Evolutionary conservation across 768 basidiomycete genomes (phyloP).

Genomic region (Rhizopogon vinicolor): DNA sequence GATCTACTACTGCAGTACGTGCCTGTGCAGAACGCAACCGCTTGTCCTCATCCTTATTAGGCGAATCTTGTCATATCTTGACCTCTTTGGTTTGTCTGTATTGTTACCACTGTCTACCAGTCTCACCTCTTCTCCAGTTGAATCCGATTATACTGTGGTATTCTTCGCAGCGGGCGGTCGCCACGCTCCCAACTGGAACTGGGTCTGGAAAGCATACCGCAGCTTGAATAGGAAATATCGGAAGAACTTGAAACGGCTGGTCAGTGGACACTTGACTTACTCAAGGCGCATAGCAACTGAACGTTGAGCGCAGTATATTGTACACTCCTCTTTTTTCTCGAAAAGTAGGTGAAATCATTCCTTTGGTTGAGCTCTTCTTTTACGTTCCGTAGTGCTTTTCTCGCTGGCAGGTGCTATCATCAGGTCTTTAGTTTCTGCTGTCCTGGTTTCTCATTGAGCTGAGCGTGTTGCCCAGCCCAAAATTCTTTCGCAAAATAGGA

Average conservation of each 20-base stretch:
- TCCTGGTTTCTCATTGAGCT: neutral
- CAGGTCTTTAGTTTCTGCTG: conserved; percentile 41
- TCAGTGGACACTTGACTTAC: conserved; percentile 29
- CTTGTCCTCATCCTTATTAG: conserved; percentile 30
- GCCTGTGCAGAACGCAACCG: conserved; percentile 6
- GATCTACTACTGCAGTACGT: conserved; percentile 71
- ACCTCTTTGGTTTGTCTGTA: conserved; percentile 62
- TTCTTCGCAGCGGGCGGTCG: conserved; percentile 80
- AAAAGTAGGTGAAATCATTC: conserved; percentile 52
- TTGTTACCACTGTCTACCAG: neutral
- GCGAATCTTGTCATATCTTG: conserved; percentile 72
- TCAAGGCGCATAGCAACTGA: conserved; percentile 2
- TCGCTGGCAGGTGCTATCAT: conserved; percentile 85
- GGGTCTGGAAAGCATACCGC: conserved; percentile 90
- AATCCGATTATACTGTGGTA: conserved; percentile 84
- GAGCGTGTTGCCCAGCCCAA: conserved; percentile 51
- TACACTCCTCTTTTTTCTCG: conserved; percentile 84
- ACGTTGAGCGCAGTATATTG: conserved; percentile 55
- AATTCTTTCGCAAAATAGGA: conserved; percentile 82
- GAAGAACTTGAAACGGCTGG: conserved; percentile 83
- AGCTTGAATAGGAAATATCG: conserved; percentile 79
- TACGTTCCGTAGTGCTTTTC: conserved; percentile 63
- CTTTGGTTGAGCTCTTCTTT: neutral
- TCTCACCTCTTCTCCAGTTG: conserved; percentile 44
- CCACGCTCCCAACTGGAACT: conserved; percentile 79